Base-by-base conservation (phyloP, 495 filamentous ascomycete genomes). In the Talaromyces thailandensis region DNA sequence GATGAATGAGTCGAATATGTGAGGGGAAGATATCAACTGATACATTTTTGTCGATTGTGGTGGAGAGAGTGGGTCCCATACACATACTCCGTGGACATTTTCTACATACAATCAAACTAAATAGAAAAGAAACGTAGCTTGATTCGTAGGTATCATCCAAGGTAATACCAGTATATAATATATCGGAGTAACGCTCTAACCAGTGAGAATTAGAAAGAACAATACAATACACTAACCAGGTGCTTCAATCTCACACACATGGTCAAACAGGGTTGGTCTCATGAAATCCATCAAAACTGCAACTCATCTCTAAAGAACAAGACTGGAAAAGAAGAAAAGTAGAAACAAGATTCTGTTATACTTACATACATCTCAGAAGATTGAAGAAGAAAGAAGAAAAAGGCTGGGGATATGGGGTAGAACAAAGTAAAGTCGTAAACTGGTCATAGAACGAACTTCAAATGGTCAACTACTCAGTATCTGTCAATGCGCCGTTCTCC, bases 401-500 rank as follows among this genome's bases (percentile, higher is more conserved):
- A 48, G 8, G 6, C n/a, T 60, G 52, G 52, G 12, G 23, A 55
- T 25, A 26, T 24, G 43, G 43, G 43, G 43, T n/a, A 45, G 21
- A 26, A 60, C 18, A 48, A 61, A 12, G 43, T 29, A 51, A 48
- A 52, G 26, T 61, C 59, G 59, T 61, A 50, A 52, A 60, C 24
- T 48, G 26, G 45, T 61, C 59, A 52, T 61, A 28, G 59, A 51
- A 29, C 29, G 45, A 61, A 28, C 18, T 35, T 31, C 26, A 31
- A 57, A 23, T 35, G 26, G 3, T 31, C 16, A 35, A 57, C 43
- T 61, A 50, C 59, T 56, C 61, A 56, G 25, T 71, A 62, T 66
- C 65, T 58, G 61, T n/a, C 23, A 69, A 58, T 48, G 58, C 62
- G 57, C 72, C 77, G 60, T 73, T 73, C 25, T 76, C 71, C 16